phyloP scores from a whole-genome alignment of 1,284 basidiomycete species.

The Kalmanozyma brasiliensis region DNA sequence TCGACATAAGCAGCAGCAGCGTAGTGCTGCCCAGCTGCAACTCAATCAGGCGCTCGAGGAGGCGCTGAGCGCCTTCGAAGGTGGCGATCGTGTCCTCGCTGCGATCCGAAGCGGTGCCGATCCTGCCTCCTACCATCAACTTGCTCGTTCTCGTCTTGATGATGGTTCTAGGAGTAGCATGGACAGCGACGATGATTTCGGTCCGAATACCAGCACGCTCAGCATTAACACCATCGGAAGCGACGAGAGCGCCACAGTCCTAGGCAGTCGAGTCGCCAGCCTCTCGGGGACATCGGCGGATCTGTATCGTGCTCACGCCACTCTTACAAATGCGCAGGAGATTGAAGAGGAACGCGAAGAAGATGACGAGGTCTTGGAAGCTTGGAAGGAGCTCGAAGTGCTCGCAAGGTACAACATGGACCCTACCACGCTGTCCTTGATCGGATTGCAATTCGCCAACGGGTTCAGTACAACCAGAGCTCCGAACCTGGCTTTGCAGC shows the following conservation, averaged over 20 bases:
- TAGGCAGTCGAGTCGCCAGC: slow-evolving; percentile 38
- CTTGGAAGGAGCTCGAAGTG: slow-evolving; percentile 36
- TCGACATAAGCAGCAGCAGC: slow-evolving; percentile 21
- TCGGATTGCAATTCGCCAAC: slow-evolving; percentile 46
- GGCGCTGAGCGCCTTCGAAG: slow-evolving; percentile 35
- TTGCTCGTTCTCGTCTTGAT: background rate
- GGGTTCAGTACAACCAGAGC: slow-evolving; percentile 9
- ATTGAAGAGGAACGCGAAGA: slow-evolving; percentile 16
- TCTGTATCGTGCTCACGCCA: slow-evolving; percentile 18
- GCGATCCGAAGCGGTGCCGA: slow-evolving; percentile 20
- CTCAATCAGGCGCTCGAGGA: slow-evolving; percentile 47
- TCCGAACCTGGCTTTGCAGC: slow-evolving; percentile 10
- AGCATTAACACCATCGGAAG: slow-evolving; percentile 49
- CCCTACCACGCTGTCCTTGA: slow-evolving; percentile 52
- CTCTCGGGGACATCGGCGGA: slow-evolving; percentile 23
- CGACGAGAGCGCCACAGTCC: slow-evolving; percentile 48
- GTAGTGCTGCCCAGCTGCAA: slow-evolving; percentile 34
- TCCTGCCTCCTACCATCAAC: background rate
- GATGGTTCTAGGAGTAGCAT: slow-evolving; percentile 13
- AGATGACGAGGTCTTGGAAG: slow-evolving; percentile 40
- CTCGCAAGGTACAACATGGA: slow-evolving; percentile 56
- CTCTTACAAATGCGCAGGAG: background rate
- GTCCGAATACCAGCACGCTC: slow-evolving; percentile 42
- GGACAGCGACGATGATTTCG: slow-evolving; percentile 43
- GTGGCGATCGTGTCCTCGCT: slow-evolving; percentile 31